These are phyloP conservation scores for Halenospora varia DNA, from an alignment of 495 filamentous ascomycete species.

Conservation along the genomic window DNA sequence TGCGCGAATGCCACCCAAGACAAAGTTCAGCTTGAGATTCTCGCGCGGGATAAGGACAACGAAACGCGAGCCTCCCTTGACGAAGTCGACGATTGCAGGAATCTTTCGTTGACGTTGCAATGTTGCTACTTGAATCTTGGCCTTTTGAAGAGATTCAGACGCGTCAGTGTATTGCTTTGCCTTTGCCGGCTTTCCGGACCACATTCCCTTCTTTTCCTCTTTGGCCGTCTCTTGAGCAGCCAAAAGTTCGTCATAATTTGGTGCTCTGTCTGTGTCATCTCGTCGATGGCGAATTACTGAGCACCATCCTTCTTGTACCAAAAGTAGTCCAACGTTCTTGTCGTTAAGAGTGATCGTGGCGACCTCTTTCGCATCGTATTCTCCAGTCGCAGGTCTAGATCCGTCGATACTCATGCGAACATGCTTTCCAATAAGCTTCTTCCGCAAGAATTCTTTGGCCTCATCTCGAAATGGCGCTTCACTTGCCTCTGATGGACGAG, in stretches of 20 bases:
- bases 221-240: constrained; percentile 83
- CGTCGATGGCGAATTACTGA: constrained; percentile 91
- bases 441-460: constrained; percentile 93
- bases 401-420: constrained; percentile 85
- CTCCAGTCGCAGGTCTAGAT: constrained; percentile 83
- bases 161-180: constrained; percentile 79
- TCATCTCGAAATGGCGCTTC: constrained; percentile 84
- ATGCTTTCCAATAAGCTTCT: constrained; percentile 92
- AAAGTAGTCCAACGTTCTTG: constrained; percentile 78
- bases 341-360: constrained; percentile 78
- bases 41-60: constrained; percentile 89
- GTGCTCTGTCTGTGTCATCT: constrained; percentile 87
- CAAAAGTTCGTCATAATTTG: constrained; percentile 89
- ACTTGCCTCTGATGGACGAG: constrained; percentile 54
- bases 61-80: constrained; percentile 93
- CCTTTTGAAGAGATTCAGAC: constrained; percentile 89
- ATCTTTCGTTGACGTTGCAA: constrained; percentile 86
- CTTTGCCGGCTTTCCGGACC: constrained; percentile 79
- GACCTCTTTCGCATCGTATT: constrained; percentile 91
- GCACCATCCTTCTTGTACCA: constrained; percentile 88
- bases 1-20: constrained; percentile 91
- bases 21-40: constrained; percentile 90
- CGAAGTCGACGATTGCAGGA: constrained; percentile 94
- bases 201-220: constrained; percentile 86
- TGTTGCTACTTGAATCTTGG: constrained; percentile 84